A percentile compares a stretch with the other conserved stretches of the same genome.
Conservation (phyloP, 208 protist species). For the Leishmania amazonensis region DNA sequence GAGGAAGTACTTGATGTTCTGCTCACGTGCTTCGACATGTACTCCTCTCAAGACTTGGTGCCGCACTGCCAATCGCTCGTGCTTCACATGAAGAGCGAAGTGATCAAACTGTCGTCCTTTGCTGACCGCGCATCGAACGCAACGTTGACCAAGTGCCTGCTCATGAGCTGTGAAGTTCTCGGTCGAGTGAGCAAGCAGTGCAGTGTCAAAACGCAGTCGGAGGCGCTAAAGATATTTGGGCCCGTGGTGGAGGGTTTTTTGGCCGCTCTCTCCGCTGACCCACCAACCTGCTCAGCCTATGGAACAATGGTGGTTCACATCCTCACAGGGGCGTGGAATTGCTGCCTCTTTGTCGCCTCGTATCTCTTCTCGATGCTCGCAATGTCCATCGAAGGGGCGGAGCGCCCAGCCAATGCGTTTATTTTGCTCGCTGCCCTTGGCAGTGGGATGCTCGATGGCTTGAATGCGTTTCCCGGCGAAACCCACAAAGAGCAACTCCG, state of each 20-base stretch:
- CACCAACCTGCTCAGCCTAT: constrained; percentile 49
- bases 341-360: constrained; percentile 28
- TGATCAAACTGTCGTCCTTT: constrained; percentile 56
- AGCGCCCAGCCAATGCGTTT: constrained; percentile 20
- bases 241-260: constrained; percentile 39
- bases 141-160: constrained; percentile 39
- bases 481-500: constrained; percentile 12
- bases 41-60: constrained; percentile 15
- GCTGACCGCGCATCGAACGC: constrained; percentile 28
- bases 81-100: constrained; percentile 59
- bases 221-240: constrained; percentile 40
- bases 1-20: constrained; percentile 52
- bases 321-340: constrained; percentile 36
- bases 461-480: constrained; percentile 20
- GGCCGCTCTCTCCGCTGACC: constrained; percentile 15
- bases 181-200: constrained; percentile 31
- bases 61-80: constrained; percentile 35
- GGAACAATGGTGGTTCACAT: constrained; percentile 77
- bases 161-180: constrained; percentile 36
- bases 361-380: constrained; percentile 51
- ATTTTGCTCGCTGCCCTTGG: constrained; percentile 43
- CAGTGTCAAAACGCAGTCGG: constrained; percentile 8
- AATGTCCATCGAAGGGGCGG: constrained; percentile 22
- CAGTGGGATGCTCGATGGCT: constrained; percentile 36
- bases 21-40: constrained; percentile 34